These are phyloP conservation scores for Fusarium sp. DNA, from an alignment of 2,329 filamentous ascomycete genomes.

Conservation along the genomic window DNA sequence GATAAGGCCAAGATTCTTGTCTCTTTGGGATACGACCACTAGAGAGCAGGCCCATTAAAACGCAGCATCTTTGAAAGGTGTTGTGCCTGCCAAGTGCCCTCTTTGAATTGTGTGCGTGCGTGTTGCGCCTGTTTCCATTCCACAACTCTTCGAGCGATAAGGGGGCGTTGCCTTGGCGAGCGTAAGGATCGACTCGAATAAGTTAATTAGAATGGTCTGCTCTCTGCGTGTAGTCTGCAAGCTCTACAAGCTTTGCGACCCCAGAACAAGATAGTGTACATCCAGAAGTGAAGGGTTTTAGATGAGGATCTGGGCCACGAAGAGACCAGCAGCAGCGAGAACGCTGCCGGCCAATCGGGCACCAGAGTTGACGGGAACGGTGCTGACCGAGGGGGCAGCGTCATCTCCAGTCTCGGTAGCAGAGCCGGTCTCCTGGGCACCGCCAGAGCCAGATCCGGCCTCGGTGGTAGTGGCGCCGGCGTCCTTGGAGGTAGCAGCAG, in stretches of 20 bases:
- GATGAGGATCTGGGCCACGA: constrained; percentile 48
- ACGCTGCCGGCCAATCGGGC: constrained; percentile 44
- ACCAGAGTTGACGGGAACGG: constrained; percentile 43
- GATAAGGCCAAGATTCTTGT: constrained; percentile 21
- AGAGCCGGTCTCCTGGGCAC: constrained; percentile 15
- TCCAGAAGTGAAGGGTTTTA: constrained; percentile 42
- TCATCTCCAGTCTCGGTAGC: constrained; percentile 26
- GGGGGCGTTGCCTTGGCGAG: constrained; percentile 37
- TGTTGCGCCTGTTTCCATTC: constrained; percentile 22
- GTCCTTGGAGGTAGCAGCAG: constrained; percentile 16
- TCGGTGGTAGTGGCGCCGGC: constrained; percentile 33
- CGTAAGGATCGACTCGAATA: constrained; percentile 46
- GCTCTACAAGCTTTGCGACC: constrained; percentile 44
- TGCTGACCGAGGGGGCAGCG: constrained; percentile 29
- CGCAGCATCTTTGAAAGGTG: constrained; percentile 35
- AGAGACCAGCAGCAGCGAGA: constrained; percentile 43
- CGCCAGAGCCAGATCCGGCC: constrained; percentile 21
- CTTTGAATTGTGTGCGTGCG: constrained; percentile 11
- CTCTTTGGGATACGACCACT: constrained; percentile 13
- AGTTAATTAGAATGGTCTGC: constrained; percentile 48
- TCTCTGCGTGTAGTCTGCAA: constrained; percentile 37
- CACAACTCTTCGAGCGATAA: constrained; percentile 27
- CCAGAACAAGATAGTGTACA: constrained; percentile 41
- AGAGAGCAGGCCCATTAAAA: constrained; percentile 43
- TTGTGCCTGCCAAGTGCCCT: constrained; percentile 38